Base-by-base conservation (phyloP, 495 filamentous ascomycete species). In the Hypoxylon intermedium region DNA sequence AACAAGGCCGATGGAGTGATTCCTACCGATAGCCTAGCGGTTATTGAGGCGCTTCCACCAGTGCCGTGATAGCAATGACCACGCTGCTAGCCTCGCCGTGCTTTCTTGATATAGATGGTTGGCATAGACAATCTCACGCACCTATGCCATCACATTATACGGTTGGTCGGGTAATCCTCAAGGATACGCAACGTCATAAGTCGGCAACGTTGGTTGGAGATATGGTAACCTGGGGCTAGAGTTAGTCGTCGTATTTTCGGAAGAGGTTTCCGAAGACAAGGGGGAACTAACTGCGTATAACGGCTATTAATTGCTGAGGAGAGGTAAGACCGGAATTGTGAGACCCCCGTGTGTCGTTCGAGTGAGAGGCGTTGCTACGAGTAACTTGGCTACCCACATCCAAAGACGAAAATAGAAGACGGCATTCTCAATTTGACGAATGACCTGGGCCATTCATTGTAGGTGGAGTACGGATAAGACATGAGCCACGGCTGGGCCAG, bases 351-450 rank as follows among this genome's bases (percentile, higher is more conserved):
- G 12, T 21, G 18, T 23, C 26, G 36, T 13, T 28, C 33, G 44
- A 48, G 19, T 15, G 31, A 43, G 55, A 56, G 55, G 55, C 50
- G 50, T 65, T 51, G 45, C 38, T 52, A 51, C 45, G 42, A 28
- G 50, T 15, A n/a, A 53, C 48, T 45, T 34, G 49, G 55, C 37
- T 59, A 55, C 40, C 61, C 55, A 60, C 61, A 50, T 30, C 20
- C 38, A 52, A 53, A 40, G 18, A 50, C 62, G 41, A 65, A 65
- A 65, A 65, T 65, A 60, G 62, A 65, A 60, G 40, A 60, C 31
- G 28, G 42, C 20, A 42, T 20, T 49, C 28, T 53, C 13, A 50
- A 21, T 50, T 52, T 44, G 26, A 48, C 28, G 57, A 58, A 47
- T 26, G 42, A 45, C 52, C 40, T 58, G 12, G 53, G 41, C 34